Evolutionary conservation across 306 rosid species (phyloP), one percentile per base, ranked within the genome.

Genomic region (Erythrophleum fordii): DNA sequence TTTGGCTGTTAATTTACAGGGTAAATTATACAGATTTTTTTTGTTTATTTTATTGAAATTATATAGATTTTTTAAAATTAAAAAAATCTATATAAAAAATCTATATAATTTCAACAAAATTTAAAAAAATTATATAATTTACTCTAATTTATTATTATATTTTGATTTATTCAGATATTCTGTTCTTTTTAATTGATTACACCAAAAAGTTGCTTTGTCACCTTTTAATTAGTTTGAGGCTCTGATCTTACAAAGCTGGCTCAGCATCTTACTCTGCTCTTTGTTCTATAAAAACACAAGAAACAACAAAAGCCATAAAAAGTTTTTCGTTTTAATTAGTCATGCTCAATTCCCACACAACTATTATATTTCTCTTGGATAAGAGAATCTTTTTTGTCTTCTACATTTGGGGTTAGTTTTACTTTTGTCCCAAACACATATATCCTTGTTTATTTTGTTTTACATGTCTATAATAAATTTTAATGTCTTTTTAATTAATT

Each of bases 261-360:
- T 51, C 12, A 8, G 35, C 41, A 41, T 67, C 56, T 76, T 34
- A 29, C 69, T 23, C 20, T 74, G 61, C 83, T 39, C 42, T 29
- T 28, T 61, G 10, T 28, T 64, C 51, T 12, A 45, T 71, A 52
- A 53, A 68, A 49, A 26, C 45, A 75, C 66, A 34, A 45, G 23
- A 71, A 66, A 64, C 35, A 72, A 64, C 76, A 29, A 71, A 17
- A 71, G 26, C 60, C 75, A 14, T 52, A 70, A 14, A 59, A 59
- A 26, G 4, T 26, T 12, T 59, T 31, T 31, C 34, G 6, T 58
- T 4, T 58, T 26, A 17, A 55, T 73, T 26, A 39, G 42, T 4
- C 42, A 39, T 39, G 6, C 42, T 39, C 8, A 2, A 4, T 39
- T 39, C 42, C 1, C 34, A n/a, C n/a, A n/a, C n/a, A n/a, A n/a